Conservation (phyloP, 176 grass and related monocot genomes). For the Luzula sylvatica region DNA sequence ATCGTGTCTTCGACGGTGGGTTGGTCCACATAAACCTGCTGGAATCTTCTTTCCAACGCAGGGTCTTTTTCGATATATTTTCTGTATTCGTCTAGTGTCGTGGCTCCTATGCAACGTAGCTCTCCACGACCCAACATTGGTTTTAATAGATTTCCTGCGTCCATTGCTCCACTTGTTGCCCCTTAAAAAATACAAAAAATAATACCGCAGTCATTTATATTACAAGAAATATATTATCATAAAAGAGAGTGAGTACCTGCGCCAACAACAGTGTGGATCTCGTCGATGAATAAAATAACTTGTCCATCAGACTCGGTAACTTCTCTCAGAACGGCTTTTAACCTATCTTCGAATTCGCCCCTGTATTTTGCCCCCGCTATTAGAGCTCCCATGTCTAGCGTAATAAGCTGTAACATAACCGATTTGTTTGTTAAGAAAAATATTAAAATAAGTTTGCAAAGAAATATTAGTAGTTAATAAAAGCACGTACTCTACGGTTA, state of each 20-base stretch:
- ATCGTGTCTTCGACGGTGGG: constrained; percentile 95
- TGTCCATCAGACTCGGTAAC: constrained; percentile 93
- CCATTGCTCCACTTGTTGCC: constrained; percentile 96
- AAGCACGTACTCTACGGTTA: constrained; percentile 58
- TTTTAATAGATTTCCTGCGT: constrained; percentile 94
- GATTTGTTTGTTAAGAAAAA: background rate
- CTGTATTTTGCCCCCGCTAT: constrained; percentile 94
- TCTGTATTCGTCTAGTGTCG: constrained; percentile 92
- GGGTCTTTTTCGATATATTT: constrained; percentile 99
- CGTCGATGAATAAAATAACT: constrained; percentile 86
- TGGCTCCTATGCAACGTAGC: constrained; percentile 88
- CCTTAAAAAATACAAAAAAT: constrained; percentile 36
- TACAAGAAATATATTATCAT: constrained; percentile 1
- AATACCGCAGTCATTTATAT: background rate
- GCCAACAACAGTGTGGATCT: constrained; percentile 98
- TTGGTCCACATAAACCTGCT: constrained; percentile 98
- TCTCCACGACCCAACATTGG: constrained; percentile 98
- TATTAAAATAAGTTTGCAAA: background rate
- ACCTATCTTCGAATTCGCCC: constrained; percentile 97
- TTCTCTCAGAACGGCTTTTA: constrained; percentile 94
- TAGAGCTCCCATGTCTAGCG: constrained; percentile 92
- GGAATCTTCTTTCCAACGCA: constrained; percentile 90
- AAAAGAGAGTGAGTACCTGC: constrained; percentile 45
- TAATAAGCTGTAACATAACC: constrained; percentile 47
- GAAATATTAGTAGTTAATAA: background rate